Conservation (phyloP, 768 basidiomycete species). For the Boletus sp. region DNA sequence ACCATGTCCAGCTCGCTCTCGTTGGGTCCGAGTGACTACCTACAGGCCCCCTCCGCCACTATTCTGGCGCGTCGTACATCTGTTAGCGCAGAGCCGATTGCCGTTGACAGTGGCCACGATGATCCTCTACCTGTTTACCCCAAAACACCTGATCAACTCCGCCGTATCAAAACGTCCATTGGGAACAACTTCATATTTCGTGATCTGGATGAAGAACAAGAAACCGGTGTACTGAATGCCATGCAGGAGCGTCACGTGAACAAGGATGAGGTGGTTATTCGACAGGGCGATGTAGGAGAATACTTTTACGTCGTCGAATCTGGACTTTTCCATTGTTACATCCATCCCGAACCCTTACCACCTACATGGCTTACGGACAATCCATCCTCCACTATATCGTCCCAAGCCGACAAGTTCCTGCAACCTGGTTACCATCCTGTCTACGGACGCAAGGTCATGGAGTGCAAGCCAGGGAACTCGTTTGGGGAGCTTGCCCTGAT, state of each 20-base stretch:
- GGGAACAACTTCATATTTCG: conserved; percentile 90
- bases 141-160: conserved; percentile 81
- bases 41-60: conserved; percentile 71
- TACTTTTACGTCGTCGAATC: conserved; percentile 97
- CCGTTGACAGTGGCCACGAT: conserved; percentile 64
- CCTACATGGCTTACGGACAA: conserved; percentile 52
- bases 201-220: conserved; percentile 95
- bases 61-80: conserved; percentile 90
- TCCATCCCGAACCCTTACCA: conserved; percentile 63
- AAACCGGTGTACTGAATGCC: conserved; percentile 86
- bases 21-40: conserved; percentile 54
- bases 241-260: conserved; percentile 84
- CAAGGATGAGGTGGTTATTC: conserved; percentile 85
- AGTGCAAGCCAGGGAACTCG: conserved; percentile 78
- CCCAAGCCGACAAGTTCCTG: conserved; percentile 52
- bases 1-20: conserved; percentile 41
- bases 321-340: conserved; percentile 82
- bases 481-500: conserved; percentile 97
- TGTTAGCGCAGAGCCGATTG: conserved; percentile 94
- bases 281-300: conserved; percentile 95
- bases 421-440: conserved; percentile 64
- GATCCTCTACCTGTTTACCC: conserved; percentile 70
- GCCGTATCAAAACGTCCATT: conserved; percentile 84
- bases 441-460: conserved; percentile 79
- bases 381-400: conserved; percentile 34